These are phyloP conservation scores for Skeletonema tropicum DNA, from an alignment of 108 stramenopile genomes.

Conservation along the genomic window DNA sequence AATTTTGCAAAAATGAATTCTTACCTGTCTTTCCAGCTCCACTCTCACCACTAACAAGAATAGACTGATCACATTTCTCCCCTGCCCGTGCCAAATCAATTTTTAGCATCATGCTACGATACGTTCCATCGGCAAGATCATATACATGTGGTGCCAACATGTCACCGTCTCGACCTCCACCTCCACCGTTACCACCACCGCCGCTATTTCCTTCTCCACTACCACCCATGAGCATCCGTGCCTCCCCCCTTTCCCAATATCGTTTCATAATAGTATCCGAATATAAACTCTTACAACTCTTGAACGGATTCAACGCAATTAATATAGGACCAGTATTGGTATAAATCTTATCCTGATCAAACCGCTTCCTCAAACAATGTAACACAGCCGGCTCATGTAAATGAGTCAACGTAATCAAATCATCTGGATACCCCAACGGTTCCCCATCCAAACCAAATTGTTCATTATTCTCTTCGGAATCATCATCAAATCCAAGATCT, in stretches of 20 bases:
- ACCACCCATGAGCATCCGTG: slow-evolving; percentile 25
- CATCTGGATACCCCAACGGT: slow-evolving; percentile 47
- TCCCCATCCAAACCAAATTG: slow-evolving; percentile 1
- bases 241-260: slow-evolving; percentile 71
- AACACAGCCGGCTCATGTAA: slow-evolving; percentile 88
- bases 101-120: slow-evolving; percentile 86
- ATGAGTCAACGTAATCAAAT: slow-evolving; percentile 77
- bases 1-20: too few relatives aligned
- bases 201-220: slow-evolving; percentile 9
- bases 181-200: slow-evolving; percentile 1
- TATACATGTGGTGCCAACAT: slow-evolving; percentile 94
- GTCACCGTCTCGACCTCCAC: neutral
- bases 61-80: slow-evolving; percentile 56
- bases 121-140: slow-evolving; percentile 90
- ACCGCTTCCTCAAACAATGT: slow-evolving; percentile 82
- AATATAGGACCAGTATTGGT: slow-evolving; percentile 94
- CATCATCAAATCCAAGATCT: neutral
- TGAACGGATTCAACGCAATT: slow-evolving; percentile 95
- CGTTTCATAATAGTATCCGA: slow-evolving; percentile 69
- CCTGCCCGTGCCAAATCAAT: slow-evolving; percentile 30
- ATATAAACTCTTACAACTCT: slow-evolving; percentile 63
- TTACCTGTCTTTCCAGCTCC: slow-evolving; percentile 99
- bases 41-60: slow-evolving; percentile 88
- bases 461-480: neutral
- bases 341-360: slow-evolving; percentile 83